Base-by-base conservation (phyloP, 1,284 basidiomycete species). In the Abortiporus biennis region DNA sequence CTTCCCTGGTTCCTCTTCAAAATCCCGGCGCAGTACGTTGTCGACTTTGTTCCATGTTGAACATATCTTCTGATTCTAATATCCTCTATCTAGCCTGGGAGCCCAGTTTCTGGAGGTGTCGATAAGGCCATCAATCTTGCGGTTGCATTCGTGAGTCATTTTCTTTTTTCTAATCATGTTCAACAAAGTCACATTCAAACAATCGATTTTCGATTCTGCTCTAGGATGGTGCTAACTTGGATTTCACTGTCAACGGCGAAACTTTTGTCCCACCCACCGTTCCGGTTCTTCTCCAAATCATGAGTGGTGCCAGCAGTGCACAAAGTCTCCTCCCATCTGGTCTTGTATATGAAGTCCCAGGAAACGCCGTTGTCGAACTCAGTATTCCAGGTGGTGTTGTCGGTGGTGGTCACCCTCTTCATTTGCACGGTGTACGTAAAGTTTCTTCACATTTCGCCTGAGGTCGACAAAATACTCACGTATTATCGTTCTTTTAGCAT, bases 371-470 rank as follows among this genome's bases (percentile, higher is more conserved):
- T 8, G 61, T 70, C 24, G 64, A 70, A 40, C 29, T 69, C 3
- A 55, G 58, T 3, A 54, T 70, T 22, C 59, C 64, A 9, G 63
- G 51, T 0, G 52, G 54, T 20, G 56, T 48, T 3, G 38, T 50
- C 13, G 61, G 60, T 30, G 57, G 57, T 19, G 55, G 56, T 55
- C 67, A 69, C 46, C 67, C 67, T 1, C 56, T 69, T 49, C 67
- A 69, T 51, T 43, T 69, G 24, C 67, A 69, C 45, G 67, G 67
- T 3, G 65, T 66, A 50, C n/a, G n/a, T n/a, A n/a, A n/a, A 48
- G 60, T 41, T 19, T 16, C 37, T 29, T 38, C 11, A 5, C n/a
- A 21, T 27, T 36, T 17, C 11, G 15, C 13, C 29, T 40, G 11
- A 17, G 8, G 33, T 34, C 24, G 1, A 8, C 29, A 19, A 22